phyloP scores from a whole-genome alignment of 2,329 filamentous ascomycete species.

The Stemphylium vesicarium region DNA sequence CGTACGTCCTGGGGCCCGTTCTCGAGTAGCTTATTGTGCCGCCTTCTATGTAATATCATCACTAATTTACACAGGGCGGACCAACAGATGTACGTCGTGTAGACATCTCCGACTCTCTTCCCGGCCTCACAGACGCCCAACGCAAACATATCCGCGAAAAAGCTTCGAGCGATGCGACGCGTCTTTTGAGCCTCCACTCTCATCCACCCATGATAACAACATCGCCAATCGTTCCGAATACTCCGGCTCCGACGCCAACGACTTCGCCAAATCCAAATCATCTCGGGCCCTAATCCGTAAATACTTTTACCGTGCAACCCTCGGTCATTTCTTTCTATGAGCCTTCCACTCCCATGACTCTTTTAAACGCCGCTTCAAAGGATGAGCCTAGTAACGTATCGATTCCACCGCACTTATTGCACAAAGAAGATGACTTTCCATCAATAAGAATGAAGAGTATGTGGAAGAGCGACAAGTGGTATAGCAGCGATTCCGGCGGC shows the following conservation, averaged over 20 bases:
- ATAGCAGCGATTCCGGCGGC: constrained; percentile 19
- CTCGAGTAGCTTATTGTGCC: background rate
- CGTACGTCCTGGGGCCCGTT: background rate
- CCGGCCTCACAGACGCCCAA: constrained; percentile 39
- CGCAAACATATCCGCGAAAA: constrained; percentile 39
- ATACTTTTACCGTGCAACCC: background rate
- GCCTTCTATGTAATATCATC: background rate
- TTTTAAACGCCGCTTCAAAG: constrained; percentile 37
- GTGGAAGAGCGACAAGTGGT: constrained; percentile 25
- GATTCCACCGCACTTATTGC: constrained; percentile 25
- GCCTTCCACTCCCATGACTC: constrained; percentile 21
- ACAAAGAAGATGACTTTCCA: constrained; percentile 26
- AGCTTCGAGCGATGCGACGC: constrained; percentile 37
- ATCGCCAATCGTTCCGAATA: background rate
- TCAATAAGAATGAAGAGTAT: constrained; percentile 34
- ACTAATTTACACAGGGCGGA: constrained; percentile 25
- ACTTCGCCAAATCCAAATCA: too few relatives aligned
- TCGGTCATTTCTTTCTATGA: constrained; percentile 21
- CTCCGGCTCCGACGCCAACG: too few relatives aligned
- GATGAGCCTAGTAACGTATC: background rate
- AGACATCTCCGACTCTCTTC: constrained; percentile 35
- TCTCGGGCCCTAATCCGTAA: too few relatives aligned
- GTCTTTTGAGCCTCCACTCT: constrained; percentile 30
- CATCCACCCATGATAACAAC: constrained; percentile 19
- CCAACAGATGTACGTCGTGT: constrained; percentile 41